phyloP scores from a whole-genome alignment of 495 filamentous ascomycete species.

The Penicillium flavigenum region DNA sequence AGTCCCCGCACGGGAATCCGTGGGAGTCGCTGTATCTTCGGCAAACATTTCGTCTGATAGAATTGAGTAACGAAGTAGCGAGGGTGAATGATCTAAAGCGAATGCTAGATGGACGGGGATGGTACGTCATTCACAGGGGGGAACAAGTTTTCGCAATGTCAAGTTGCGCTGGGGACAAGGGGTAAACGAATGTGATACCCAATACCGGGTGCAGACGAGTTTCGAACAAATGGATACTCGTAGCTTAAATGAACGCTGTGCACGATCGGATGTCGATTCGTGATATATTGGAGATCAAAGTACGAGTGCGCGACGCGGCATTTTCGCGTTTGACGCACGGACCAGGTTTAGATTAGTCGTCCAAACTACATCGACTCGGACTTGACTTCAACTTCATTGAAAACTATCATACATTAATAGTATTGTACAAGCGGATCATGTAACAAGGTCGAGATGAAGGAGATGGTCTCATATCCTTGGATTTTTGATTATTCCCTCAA shows the following conservation, averaged over 20 bases:
- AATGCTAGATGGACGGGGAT: slow-evolving; percentile 6
- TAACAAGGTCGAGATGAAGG: not conserved
- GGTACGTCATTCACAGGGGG: slow-evolving; percentile 26
- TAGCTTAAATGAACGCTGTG: not conserved
- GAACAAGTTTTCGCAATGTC: slow-evolving; percentile 6
- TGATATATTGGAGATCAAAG: not conserved
- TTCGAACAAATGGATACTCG: not conserved
- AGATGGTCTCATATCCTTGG: not conserved
- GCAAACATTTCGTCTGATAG: slow-evolving; percentile 28
- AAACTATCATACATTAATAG: not conserved
- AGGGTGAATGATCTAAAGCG: not conserved
- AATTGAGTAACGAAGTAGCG: not conserved
- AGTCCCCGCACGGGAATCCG: slow-evolving; percentile 36
- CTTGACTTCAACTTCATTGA: not conserved
- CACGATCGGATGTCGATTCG: not conserved
- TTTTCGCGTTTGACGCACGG: slow-evolving; percentile 35
- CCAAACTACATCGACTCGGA: not conserved
- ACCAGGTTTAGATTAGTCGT: slow-evolving; percentile 33
- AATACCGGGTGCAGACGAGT: not conserved
- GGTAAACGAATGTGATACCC: not conserved
- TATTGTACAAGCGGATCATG: not conserved
- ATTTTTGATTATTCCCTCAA: not conserved
- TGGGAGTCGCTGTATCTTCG: slow-evolving; percentile 33
- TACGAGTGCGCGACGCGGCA: slow-evolving; percentile 21
- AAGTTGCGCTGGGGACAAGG: not conserved